Conservation (phyloP, 2,329 filamentous ascomycete species). For the Tolypocladium capitatum region DNA sequence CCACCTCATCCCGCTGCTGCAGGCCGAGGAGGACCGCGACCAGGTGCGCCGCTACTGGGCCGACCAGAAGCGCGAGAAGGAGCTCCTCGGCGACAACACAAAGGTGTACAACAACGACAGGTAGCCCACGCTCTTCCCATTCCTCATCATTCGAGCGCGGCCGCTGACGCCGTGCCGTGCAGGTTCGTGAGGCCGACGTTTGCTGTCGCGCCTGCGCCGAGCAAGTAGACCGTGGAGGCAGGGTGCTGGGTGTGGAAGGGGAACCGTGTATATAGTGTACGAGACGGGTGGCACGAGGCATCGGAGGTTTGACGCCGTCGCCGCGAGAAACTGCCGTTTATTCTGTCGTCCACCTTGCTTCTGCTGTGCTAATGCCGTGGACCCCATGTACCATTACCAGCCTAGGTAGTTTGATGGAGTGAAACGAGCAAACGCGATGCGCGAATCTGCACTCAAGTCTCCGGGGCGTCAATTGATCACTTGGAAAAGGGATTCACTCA, state of each 20-base stretch:
- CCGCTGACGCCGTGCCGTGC: slow-evolving; percentile 1
- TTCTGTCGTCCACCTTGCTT: not conserved
- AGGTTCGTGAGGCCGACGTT: slow-evolving; percentile 77
- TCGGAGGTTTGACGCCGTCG: not conserved
- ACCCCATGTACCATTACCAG: too few species aligned
- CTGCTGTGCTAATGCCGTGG: not conserved
- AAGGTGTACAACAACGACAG: slow-evolving; percentile 81
- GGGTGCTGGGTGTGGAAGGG: not conserved
- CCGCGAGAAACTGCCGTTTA: not conserved
- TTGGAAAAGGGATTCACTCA: too few species aligned
- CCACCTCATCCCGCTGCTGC: slow-evolving; percentile 82
- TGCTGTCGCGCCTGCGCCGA: slow-evolving; percentile 53
- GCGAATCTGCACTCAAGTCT: too few species aligned
- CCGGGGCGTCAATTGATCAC: too few species aligned
- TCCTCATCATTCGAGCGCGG: not conserved
- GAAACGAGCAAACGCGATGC: too few species aligned
- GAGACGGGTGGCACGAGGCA: not conserved
- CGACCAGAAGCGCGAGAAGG: slow-evolving; percentile 80
- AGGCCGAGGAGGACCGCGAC: slow-evolving; percentile 94
- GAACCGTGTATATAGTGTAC: slow-evolving; percentile 5
- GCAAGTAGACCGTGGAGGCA: slow-evolving; percentile 31
- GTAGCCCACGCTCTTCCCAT: slow-evolving; percentile 27
- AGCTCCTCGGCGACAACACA: slow-evolving; percentile 69
- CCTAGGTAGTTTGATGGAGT: too few species aligned
- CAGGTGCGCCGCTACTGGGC: slow-evolving; percentile 77